Conservation (phyloP, 1,139 yeast species). For the Meyerozyma smithsonii region DNA sequence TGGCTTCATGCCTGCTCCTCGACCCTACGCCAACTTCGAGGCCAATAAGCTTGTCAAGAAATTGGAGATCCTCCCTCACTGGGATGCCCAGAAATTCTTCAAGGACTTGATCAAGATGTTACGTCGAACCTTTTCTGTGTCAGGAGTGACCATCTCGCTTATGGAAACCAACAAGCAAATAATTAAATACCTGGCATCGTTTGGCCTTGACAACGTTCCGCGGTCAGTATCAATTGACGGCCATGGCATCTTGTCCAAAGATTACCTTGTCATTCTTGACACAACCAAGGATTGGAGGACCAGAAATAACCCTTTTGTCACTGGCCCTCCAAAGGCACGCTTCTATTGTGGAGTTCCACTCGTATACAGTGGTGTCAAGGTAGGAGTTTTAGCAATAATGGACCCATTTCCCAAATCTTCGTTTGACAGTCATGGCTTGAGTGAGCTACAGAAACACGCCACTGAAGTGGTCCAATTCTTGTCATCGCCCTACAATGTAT, state of each 20-base stretch:
- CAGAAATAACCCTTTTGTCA: conserved; percentile 54
- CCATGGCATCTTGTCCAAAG: conserved; percentile 58
- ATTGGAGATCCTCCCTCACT: conserved; percentile 41
- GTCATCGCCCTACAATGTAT: conserved; percentile 25
- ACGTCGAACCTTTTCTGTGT: conserved; percentile 33
- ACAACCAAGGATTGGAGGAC: conserved; percentile 69
- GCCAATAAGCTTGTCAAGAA: conserved; percentile 39
- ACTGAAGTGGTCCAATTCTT: conserved; percentile 41
- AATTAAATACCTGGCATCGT: conserved; percentile 44
- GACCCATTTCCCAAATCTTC: conserved; percentile 42
- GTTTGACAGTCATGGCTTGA: conserved; percentile 31
- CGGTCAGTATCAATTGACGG: conserved; percentile 58
- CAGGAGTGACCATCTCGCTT: conserved; percentile 56
- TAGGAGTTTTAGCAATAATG: conserved; percentile 62
- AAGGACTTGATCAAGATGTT: conserved; percentile 29
- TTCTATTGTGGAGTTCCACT: conserved; percentile 66
- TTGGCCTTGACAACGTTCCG: conserved; percentile 47
- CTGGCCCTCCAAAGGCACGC: conserved; percentile 52
- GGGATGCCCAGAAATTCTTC: conserved; percentile 44
- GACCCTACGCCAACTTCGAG: conserved; percentile 39
- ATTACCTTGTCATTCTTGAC: conserved; percentile 50
- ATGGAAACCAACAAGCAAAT: conserved; percentile 45
- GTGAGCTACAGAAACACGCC: conserved; percentile 33
- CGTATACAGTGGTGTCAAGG: conserved; percentile 26
- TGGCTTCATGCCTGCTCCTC: conserved; percentile 59